Evolutionary conservation across 163 green algal species (phyloP), one percentile per base, ranked within the genome.

Genomic region (Prototheca cutis): DNA sequence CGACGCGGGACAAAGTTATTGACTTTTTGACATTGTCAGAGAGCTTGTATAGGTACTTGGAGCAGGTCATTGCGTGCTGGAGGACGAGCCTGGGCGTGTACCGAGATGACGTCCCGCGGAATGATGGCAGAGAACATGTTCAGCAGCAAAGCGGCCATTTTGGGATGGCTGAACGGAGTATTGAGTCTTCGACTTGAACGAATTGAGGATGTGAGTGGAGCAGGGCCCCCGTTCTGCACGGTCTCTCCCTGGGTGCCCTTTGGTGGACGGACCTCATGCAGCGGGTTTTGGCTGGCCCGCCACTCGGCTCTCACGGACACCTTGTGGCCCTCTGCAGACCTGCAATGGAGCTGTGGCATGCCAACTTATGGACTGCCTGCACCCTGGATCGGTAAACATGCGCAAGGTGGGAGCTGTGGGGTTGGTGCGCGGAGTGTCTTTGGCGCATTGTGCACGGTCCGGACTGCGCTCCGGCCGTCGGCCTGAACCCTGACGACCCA

Each of bases 341-440:
- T 77, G 76, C 17, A 82, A 75, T 32, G 90, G 90, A n/a, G 90
- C 90, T 19, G 85, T 95, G 8, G 83, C 84, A 1, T 99, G 93
- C 61, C 91, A 98, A 70, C 70, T 99, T 8, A 81, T 99, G 67
- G 93, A 99, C 59, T 85, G 79, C 2, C 66, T 95, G 39, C 85
- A 95, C 57, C 86, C 85, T 7, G 81, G 83, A 17, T 53, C 63
- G 0, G 79, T 98, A 3, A 83, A 85, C 5, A 87, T 99, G 80
- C 74, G 78, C 45, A 98, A 96, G 80, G 88, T 90, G 57, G n/a
- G n/a, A n/a, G n/a, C 17, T 40, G 18, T 7, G 42, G 15, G 42
- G 19, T 17, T n/a, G 42, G 58, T 28, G 21, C 29, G 24, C 8
- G 29, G 29, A 8, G 28, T 5, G 27, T n/a, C n/a, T n/a, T n/a